Percentiles rank a stretch among this genome's conserved stretches.
Evolutionary conservation across 305 asterid genomes (phyloP).

Genomic region (Solanum hybrid): DNA sequence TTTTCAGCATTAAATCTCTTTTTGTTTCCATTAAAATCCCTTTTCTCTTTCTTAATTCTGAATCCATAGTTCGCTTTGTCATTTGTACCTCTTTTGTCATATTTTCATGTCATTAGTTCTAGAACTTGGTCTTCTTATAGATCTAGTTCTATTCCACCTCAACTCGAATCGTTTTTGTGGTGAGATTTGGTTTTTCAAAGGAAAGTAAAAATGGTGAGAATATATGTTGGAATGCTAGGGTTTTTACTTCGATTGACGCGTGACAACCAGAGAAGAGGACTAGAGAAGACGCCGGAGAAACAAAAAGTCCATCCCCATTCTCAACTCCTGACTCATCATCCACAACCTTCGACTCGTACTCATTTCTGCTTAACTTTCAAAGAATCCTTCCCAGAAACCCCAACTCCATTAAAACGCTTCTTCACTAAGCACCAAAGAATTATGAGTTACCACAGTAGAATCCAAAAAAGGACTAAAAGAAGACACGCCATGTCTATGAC

Average conservation of each 20-base stretch:
- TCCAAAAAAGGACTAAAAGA: conserved; percentile 19
- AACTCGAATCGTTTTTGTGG: neutral
- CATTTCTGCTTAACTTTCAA: conserved; percentile 29
- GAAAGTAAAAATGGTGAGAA: neutral
- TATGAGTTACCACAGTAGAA: conserved; percentile 50
- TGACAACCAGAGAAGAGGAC: neutral
- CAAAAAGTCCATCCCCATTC: conserved; percentile 31
- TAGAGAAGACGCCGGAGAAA: neutral
- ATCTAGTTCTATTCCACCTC: neutral
- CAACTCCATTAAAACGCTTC: conserved; percentile 61
- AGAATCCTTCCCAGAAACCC: conserved; percentile 33
- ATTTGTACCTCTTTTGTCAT: neutral
- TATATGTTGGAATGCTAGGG: neutral
- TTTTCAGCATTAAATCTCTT: neutral
- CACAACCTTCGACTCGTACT: conserved; percentile 21
- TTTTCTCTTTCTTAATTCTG: neutral
- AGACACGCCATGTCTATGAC: neutral
- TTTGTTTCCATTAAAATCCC: neutral
- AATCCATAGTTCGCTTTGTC: neutral
- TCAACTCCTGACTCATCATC: conserved; percentile 9
- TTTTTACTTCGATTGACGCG: neutral
- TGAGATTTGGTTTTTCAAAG: neutral
- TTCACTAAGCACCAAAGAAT: conserved; percentile 68
- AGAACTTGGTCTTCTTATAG: neutral
- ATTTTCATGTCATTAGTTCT: neutral